These are phyloP conservation scores for Corynespora cassiicola DNA, from an alignment of 2,329 filamentous ascomycete species.

Conservation along the genomic window DNA sequence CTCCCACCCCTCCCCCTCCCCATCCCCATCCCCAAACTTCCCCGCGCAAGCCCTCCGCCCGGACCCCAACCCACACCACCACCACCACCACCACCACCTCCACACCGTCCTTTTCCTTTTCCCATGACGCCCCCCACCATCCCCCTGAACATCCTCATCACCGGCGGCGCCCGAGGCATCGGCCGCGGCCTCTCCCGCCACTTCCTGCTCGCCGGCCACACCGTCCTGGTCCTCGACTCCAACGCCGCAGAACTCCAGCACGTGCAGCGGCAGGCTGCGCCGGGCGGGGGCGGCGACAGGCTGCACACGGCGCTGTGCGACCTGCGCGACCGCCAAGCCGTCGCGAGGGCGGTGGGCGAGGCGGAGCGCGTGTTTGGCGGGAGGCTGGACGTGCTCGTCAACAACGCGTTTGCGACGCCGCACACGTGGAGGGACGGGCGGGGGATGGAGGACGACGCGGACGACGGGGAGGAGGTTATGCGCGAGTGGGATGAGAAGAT, in stretches of 20 bases:
- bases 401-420: slow-evolving; percentile 42
- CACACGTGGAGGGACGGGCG: slow-evolving; percentile 30
- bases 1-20: too few relatives aligned
- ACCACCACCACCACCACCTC: too few relatives aligned
- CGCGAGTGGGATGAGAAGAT: slow-evolving; percentile 42
- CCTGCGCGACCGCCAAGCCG: slow-evolving; percentile 46
- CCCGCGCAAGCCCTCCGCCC: too few relatives aligned
- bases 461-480: slow-evolving; percentile 35
- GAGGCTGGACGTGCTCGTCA: slow-evolving; percentile 41
- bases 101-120: too few relatives aligned
- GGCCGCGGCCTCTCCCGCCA: slow-evolving; percentile 53
- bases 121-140: slow-evolving; percentile 13
- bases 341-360: slow-evolving; percentile 43
- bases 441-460: slow-evolving; percentile 37
- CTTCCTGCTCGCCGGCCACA: slow-evolving; percentile 51
- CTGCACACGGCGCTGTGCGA: slow-evolving; percentile 43
- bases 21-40: too few relatives aligned
- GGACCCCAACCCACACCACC: too few relatives aligned
- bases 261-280: slow-evolving; percentile 37
- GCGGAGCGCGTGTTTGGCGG: slow-evolving; percentile 45
- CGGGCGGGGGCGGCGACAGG: too few relatives aligned
- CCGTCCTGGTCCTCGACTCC: slow-evolving; percentile 54
- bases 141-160: slow-evolving; percentile 42
- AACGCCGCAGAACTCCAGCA: slow-evolving; percentile 50
- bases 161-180: slow-evolving; percentile 55